Evolutionary conservation across 1,284 basidiomycete genomes (phyloP), one percentile per base, ranked within the genome.

Genomic region (Apiotrichum brassicae): DNA sequence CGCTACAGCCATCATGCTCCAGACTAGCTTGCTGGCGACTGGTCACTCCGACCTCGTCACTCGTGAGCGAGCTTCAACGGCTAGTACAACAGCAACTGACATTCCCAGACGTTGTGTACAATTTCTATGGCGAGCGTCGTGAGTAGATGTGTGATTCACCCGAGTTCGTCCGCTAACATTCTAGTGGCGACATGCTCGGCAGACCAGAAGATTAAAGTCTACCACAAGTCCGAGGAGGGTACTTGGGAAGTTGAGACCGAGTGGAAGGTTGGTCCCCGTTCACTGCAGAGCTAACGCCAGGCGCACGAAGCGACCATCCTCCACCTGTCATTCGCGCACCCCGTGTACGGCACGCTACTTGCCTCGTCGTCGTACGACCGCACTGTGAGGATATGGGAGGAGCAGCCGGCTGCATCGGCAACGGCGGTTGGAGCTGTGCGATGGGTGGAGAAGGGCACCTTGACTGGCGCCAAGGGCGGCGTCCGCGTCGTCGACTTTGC

Each of bases 331-430:
- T 94, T 89, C 84, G 87, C 87, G 2, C 88, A 92, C 64, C 89
- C 91, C 6, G 83, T 91, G 67, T 90, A 89, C 57, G 90, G 89
- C 11, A 81, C 82, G 2, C 79, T 94, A 48, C 76, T 94, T 48
- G 88, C 88, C 0, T 88, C 86, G 0, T 81, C 82, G 6, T 89
- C 86, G 1, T 89, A 89, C 62, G 91, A 95, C 71, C 81, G 90
- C 16, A 87, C 86, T 0, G 85, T 90, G 48, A 86, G 91, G 70
- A 80, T 94, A 18, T 94, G 89, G 89, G 88, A 92, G 66, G 85
- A 87, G 62, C 51, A 47, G 11, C 40, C 55, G 3, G 33, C 57
- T 3, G 34, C 43, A 14, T 22, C 40, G 11, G 7, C 41, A 28
- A 23, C 49, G 12, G 18, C 42, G 33, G 22, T 20, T 9, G 42